Evolutionary conservation across 2,329 filamentous ascomycete genomes (phyloP).

Genomic region (Calonectria leucothoes): DNA sequence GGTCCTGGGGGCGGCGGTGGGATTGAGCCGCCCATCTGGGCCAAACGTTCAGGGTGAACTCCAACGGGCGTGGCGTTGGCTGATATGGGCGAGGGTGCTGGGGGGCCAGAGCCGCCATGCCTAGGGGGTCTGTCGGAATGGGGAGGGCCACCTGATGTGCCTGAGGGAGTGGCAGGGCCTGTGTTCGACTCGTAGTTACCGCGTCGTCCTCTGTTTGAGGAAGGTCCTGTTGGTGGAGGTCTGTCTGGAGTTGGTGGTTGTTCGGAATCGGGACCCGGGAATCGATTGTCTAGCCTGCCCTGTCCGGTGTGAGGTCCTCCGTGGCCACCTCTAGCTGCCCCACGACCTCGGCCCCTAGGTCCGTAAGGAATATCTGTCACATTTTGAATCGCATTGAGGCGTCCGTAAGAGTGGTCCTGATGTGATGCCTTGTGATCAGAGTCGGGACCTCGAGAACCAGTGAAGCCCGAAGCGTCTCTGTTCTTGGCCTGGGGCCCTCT

Average conservation of each 20-base stretch:
- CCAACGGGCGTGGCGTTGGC: constrained; percentile 44
- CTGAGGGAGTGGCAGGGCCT: constrained; percentile 45
- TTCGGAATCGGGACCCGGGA: constrained; percentile 52
- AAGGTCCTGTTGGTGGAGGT: constrained; percentile 64
- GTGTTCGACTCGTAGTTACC: constrained; percentile 54
- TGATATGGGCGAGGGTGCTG: constrained; percentile 39
- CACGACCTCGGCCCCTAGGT: constrained; percentile 63
- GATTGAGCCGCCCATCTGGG: constrained; percentile 53
- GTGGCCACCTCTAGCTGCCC: constrained; percentile 51
- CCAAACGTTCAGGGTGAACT: constrained; percentile 64
- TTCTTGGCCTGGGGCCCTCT: constrained; percentile 49
- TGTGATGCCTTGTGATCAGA: constrained; percentile 63
- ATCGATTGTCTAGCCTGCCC: constrained; percentile 56
- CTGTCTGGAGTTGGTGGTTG: constrained; percentile 61
- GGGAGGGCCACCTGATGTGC: constrained; percentile 37
- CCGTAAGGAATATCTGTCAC: constrained; percentile 65
- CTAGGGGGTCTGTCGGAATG: constrained; percentile 57
- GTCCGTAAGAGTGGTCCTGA: constrained; percentile 72
- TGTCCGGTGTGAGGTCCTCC: constrained; percentile 50
- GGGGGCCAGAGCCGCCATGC: constrained; percentile 47
- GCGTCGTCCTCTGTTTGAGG: constrained; percentile 60
- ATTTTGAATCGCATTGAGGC: constrained; percentile 65
- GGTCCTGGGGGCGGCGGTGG: constrained; percentile 49
- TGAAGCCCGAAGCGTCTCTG: constrained; percentile 54
- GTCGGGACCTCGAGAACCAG: constrained; percentile 55